These are phyloP conservation scores for Sclerotinia nivalis DNA, from an alignment of 2,329 filamentous ascomycete genomes.

Conservation along the genomic window DNA sequence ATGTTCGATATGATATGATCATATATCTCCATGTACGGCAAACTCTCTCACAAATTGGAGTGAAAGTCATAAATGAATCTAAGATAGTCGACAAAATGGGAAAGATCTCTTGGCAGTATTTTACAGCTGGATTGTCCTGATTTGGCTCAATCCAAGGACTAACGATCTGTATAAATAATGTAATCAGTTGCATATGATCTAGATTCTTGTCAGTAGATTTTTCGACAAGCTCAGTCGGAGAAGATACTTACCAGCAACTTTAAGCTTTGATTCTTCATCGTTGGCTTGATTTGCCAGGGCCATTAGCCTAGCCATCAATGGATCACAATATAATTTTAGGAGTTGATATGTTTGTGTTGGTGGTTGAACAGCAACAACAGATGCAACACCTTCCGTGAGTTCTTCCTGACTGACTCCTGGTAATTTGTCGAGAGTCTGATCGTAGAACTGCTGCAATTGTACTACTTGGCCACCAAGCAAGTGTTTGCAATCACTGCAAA, in stretches of 20 bases:
- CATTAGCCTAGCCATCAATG: slow-evolving; percentile 83
- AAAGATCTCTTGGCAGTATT: slow-evolving; percentile 94
- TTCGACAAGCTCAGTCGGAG: slow-evolving; percentile 10
- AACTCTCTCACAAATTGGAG: slow-evolving; percentile 88
- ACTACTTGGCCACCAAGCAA: slow-evolving; percentile 79
- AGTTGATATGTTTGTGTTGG: slow-evolving; percentile 76
- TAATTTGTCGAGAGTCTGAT: slow-evolving; percentile 82
- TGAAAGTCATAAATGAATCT: slow-evolving; percentile 81
- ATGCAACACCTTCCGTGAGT: slow-evolving; percentile 91
- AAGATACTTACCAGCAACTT: slow-evolving; percentile 68
- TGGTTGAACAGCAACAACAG: slow-evolving; percentile 85
- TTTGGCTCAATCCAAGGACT: slow-evolving; percentile 72
- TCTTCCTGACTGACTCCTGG: slow-evolving; percentile 89
- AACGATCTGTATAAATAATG: slow-evolving; percentile 78
- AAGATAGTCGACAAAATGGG: slow-evolving; percentile 83
- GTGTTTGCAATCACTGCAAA: slow-evolving; percentile 92
- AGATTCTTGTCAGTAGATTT: slow-evolving; percentile 16
- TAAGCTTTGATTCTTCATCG: slow-evolving; percentile 79
- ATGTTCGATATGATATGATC: slow-evolving; percentile 91
- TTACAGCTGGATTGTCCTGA: slow-evolving; percentile 84
- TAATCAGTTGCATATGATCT: slow-evolving; percentile 91
- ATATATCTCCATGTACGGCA: slow-evolving; percentile 97
- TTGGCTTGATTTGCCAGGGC: slow-evolving; percentile 80
- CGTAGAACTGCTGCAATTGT: slow-evolving; percentile 89
- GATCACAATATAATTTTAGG: slow-evolving; percentile 90